phyloP scores from a whole-genome alignment of 768 basidiomycete genomes.

The Saitozyma podzolica region DNA sequence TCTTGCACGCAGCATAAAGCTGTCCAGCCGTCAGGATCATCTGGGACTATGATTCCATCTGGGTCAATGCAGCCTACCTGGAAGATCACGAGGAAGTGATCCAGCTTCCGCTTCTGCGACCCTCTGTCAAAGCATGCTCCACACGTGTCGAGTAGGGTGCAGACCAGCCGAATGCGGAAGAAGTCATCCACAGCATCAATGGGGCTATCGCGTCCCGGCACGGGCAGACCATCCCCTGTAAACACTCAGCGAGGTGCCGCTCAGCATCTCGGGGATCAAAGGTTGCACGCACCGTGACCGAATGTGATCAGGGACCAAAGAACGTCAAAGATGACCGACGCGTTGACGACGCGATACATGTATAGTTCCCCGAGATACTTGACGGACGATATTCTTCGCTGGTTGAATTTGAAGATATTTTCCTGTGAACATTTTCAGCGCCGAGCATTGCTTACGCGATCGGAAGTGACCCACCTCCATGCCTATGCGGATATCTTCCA shows the following conservation, averaged over 20 bases:
- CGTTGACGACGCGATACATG: slow-evolving; percentile 88
- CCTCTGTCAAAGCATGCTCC: slow-evolving; percentile 98
- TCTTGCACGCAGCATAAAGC: slow-evolving; percentile 88
- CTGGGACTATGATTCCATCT: neutral
- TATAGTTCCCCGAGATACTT: slow-evolving; percentile 97
- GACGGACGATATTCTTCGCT: slow-evolving; percentile 83
- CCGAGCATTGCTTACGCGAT: neutral
- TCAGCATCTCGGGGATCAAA: neutral
- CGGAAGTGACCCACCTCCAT: slow-evolving; percentile 60
- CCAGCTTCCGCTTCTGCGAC: slow-evolving; percentile 85
- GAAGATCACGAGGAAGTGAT: slow-evolving; percentile 88
- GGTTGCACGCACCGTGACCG: slow-evolving; percentile 74
- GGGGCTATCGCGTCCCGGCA: slow-evolving; percentile 70
- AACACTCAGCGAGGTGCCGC: neutral
- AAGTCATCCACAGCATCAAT: slow-evolving; percentile 95
- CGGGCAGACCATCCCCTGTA: slow-evolving; percentile 69
- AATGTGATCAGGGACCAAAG: slow-evolving; percentile 94
- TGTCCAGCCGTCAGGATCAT: slow-evolving; percentile 25
- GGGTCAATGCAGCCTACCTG: slow-evolving; percentile 61
- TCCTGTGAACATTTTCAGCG: slow-evolving; percentile 53
- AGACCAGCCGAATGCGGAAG: slow-evolving; percentile 88
- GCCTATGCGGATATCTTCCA: slow-evolving; percentile 87
- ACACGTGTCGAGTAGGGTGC: slow-evolving; percentile 88
- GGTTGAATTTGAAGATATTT: slow-evolving; percentile 92
- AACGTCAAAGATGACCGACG: slow-evolving; percentile 85